A percentile compares a stretch with the other conserved stretches of the same genome.
phyloP scores from a whole-genome alignment of 1,284 basidiomycete genomes.

The Paramarasmius palmivorus region DNA sequence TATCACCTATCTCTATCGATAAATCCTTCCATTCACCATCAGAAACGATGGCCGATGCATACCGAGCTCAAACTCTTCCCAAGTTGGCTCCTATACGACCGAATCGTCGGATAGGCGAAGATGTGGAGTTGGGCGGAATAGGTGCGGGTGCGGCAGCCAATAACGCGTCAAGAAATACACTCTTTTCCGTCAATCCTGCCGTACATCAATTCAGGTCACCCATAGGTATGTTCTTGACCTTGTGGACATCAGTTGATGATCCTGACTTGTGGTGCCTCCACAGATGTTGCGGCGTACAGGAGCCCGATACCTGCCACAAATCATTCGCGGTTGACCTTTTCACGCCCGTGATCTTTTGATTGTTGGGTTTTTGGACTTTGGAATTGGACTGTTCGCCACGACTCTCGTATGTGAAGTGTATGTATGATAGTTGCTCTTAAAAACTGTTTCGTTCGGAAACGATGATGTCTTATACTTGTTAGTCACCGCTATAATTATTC shows the following conservation, averaged over 20 bases:
- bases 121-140: conserved; percentile 40
- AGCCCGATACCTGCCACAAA: conserved; percentile 10
- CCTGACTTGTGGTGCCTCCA: not conserved
- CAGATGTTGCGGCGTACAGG: conserved; percentile 20
- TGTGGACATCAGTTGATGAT: not conserved
- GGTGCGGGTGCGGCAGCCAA: conserved; percentile 33
- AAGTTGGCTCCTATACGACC: conserved; percentile 35
- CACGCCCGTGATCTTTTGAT: conserved; percentile 2
- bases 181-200: conserved; percentile 38
- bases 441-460: too few species aligned
- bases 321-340: conserved; percentile 17
- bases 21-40: conserved; percentile 16
- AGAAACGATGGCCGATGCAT: conserved; percentile 11
- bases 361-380: too few species aligned
- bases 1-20: not conserved
- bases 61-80: conserved; percentile 19
- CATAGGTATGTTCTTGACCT: conserved; percentile 38
- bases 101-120: conserved; percentile 38
- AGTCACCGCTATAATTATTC: too few species aligned
- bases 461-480: too few species aligned
- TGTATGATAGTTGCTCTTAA: too few species aligned
- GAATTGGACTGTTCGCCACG: too few species aligned
- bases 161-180: conserved; percentile 33
- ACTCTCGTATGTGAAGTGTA: too few species aligned
- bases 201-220: conserved; percentile 53